Base-by-base conservation (phyloP, 2,329 filamentous ascomycete genomes). In the Pseudocercospora crystallina region DNA sequence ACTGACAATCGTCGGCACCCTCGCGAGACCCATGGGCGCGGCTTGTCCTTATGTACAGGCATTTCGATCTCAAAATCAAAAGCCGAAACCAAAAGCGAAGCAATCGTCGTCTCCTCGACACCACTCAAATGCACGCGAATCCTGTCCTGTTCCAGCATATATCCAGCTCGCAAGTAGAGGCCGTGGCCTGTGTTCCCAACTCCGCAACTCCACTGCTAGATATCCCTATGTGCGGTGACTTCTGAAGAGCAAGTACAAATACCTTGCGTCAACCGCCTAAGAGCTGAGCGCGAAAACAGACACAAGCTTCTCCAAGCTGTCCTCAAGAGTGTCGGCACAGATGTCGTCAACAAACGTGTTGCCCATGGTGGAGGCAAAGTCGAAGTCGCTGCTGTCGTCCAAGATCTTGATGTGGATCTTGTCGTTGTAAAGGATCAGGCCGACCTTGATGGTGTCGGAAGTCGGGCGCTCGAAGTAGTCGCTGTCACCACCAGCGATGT, bases 401-500 rank as follows among this genome's bases (percentile, higher is more conserved):
- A 75, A 61, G 40, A 75, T 63, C 71, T 82, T 81, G 66, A 87
- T 80, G 56, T 78, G 76, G 45, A 84, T 77, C 43, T 73, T 77
- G 44, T 70, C 69, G 43, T 76, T 72, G 59, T 79, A 74, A 63
- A 88, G 81, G 47, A 88, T 73, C 36, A 84, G 76, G 42, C 83
- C 86, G 50, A 83, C 77, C 70, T 84, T 89, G 65, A 87, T 79
- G 55, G 74, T 78, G 33, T 68, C 69, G 41, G 76, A 71, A 17
- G 74, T 74, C 2, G 88, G 88, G 29, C 88, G 83, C 36, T 76
- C 71, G 67, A 92, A 87, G 73, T 84, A 91, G 69, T 90, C 82
- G 29, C 81, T 83, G 65, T 83, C 82, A 45, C 86, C 86, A 31
- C 81, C 84, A 26, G 80, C 74, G 43, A 79, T 74, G 57, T 82